Percentiles rank a stretch among this genome's conserved stretches.
These are phyloP conservation scores for Vitis rupestris DNA, from an alignment of 164 flowering plant genomes.

Conservation along the genomic window DNA sequence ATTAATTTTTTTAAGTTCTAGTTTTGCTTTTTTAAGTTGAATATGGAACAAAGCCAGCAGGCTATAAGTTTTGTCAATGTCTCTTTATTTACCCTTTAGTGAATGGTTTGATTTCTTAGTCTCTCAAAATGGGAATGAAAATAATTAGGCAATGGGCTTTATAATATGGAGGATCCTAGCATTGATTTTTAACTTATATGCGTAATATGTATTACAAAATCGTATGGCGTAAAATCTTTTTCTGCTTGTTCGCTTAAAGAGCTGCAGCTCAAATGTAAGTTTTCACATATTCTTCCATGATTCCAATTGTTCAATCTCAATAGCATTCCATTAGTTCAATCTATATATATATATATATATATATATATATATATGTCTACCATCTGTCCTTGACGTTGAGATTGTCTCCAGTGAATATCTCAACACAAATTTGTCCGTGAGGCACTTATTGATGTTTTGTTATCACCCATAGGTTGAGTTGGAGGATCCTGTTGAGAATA, in stretches of 20 bases:
- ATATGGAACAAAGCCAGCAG: not conserved
- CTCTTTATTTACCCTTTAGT: not conserved
- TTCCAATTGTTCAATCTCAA: too few relatives aligned
- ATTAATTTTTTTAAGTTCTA: not conserved
- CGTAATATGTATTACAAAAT: too few relatives aligned
- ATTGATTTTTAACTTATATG: too few relatives aligned
- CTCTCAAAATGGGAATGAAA: not conserved
- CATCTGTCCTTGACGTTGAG: too few relatives aligned
- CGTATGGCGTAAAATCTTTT: too few relatives aligned
- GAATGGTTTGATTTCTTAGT: not conserved
- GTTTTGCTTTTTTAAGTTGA: not conserved
- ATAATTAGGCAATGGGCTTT: not conserved
- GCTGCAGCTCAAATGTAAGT: too few relatives aligned
- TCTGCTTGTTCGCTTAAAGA: too few relatives aligned
- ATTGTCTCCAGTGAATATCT: not conserved
- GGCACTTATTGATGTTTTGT: not conserved
- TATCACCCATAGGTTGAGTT: conserved; percentile 63
- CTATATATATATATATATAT: too few relatives aligned
- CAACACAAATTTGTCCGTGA: not conserved
- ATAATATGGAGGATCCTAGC: not conserved
- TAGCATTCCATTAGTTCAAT: too few relatives aligned
- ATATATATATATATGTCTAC: too few relatives aligned
- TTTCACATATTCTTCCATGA: too few relatives aligned
- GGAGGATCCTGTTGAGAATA: conserved; percentile 98
- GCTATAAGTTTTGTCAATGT: not conserved